Evolutionary conservation across 1,284 basidiomycete genomes (phyloP).

Genomic region (Leucoagaricus sp.): DNA sequence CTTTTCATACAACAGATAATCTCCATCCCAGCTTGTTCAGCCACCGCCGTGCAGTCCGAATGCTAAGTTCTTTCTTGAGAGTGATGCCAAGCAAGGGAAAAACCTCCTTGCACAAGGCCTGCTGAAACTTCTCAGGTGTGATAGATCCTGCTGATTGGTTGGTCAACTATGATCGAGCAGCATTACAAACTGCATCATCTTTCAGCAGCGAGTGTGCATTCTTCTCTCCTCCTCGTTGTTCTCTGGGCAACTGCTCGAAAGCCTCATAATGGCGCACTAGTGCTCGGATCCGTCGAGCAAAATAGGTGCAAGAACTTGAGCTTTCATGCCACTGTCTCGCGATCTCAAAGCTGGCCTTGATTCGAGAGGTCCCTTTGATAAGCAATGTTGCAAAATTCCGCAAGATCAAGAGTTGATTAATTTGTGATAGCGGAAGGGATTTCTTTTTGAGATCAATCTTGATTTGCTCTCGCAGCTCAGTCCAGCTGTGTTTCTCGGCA

Average conservation of each 20-base stretch:
- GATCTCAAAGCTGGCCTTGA: conserved; percentile 32
- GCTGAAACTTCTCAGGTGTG: too few species aligned
- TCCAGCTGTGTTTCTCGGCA: too few species aligned
- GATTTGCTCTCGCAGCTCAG: too few species aligned
- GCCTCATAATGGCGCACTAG: conserved; percentile 38
- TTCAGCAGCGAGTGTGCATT: conserved; percentile 9
- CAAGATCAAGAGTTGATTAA: conserved; percentile 36
- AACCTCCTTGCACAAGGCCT: too few species aligned
- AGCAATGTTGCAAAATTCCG: too few species aligned
- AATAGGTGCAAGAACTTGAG: too few species aligned
- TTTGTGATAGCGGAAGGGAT: conserved; percentile 26
- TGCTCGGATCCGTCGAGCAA: conserved; percentile 27
- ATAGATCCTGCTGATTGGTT: too few species aligned
- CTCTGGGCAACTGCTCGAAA: conserved; percentile 28
- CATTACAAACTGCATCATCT: conserved; percentile 10
- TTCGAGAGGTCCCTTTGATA: conserved; percentile 28
- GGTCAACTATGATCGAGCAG: conserved; percentile 4
- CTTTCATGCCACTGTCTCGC: too few species aligned
- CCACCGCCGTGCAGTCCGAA: conserved; percentile 14
- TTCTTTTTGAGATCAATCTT: too few species aligned
- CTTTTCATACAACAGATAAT: conserved; percentile 12
- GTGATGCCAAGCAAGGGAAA: conserved; percentile 11
- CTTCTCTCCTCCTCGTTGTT: conserved; percentile 12
- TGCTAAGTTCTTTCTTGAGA: conserved; percentile 13
- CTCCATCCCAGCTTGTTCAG: conserved; percentile 16